Conservation (phyloP, 1,139 yeast species). For the Hyphopichia khmerensis region DNA sequence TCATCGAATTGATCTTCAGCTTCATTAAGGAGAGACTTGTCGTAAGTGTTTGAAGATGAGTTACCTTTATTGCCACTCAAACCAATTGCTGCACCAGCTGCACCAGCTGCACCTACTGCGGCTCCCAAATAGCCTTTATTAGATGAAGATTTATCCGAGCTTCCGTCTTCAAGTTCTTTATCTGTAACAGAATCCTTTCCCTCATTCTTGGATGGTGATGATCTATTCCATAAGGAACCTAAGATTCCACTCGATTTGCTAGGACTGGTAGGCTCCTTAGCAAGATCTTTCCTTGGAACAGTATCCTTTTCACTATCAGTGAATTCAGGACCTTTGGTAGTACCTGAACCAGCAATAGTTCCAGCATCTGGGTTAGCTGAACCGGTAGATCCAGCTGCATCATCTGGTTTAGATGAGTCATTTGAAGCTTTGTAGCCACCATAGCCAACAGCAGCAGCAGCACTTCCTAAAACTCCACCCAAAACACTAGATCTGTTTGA, state of each 20-base stretch:
- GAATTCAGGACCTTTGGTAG: constrained; percentile 1
- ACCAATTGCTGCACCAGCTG: constrained; percentile 26
- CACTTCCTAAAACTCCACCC: constrained; percentile 14
- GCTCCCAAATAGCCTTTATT: constrained; percentile 12
- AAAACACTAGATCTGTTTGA: constrained; percentile 10
- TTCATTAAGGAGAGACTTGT: constrained; percentile 16
- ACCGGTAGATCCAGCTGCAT: background rate
- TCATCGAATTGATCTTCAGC: constrained; percentile 21
- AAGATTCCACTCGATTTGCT: background rate
- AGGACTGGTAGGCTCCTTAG: constrained; percentile 2
- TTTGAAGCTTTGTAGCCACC: constrained; percentile 1
- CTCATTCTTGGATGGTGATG: constrained; percentile 2
- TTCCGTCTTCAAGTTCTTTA: background rate
- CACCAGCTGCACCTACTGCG: constrained; percentile 20
- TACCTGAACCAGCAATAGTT: background rate
- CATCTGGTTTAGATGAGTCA: background rate
- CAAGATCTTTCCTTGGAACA: constrained; percentile 4
- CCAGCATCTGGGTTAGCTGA: constrained; percentile 3
- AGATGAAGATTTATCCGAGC: background rate
- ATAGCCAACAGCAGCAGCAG: constrained; percentile 14
- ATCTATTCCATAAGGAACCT: background rate
- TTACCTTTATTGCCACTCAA: constrained; percentile 11
- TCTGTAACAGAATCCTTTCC: background rate
- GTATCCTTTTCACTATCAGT: constrained; percentile 3
- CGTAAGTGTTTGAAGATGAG: constrained; percentile 9